Conservation (phyloP, 2,329 filamentous ascomycete species). For the Colletotrichum chlorophyti region DNA sequence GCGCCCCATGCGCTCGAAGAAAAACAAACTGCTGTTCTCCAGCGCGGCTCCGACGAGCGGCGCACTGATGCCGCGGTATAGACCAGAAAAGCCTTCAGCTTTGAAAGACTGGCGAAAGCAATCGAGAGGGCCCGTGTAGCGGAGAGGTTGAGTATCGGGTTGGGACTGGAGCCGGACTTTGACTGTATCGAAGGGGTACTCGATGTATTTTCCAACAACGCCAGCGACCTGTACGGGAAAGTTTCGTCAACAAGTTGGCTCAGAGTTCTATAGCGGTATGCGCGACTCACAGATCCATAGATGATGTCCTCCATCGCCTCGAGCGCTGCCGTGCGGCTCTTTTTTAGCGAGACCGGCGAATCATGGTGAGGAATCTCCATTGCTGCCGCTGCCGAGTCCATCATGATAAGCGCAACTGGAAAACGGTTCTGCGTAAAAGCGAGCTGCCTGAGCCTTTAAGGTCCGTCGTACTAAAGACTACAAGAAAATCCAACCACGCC, state of each 20-base stretch:
- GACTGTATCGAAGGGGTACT: constrained; percentile 98
- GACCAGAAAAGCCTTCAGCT: constrained; percentile 77
- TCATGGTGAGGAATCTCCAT: constrained; percentile 30
- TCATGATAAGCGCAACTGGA: constrained; percentile 6
- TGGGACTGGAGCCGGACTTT: constrained; percentile 98
- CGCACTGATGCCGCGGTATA: constrained; percentile 93
- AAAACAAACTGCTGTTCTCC: constrained; percentile 91
- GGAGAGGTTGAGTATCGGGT: constrained; percentile 80
- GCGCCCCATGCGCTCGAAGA: constrained; percentile 82
- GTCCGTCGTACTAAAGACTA: neutral
- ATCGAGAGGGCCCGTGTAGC: constrained; percentile 86
- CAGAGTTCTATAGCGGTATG: neutral
- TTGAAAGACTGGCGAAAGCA: constrained; percentile 89
- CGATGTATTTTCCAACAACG: constrained; percentile 91
- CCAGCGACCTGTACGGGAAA: constrained; percentile 71
- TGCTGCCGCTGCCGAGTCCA: constrained; percentile 24
- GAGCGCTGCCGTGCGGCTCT: constrained; percentile 46
- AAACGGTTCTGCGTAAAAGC: neutral
- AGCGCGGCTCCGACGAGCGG: constrained; percentile 89
- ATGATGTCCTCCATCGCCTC: constrained; percentile 86
- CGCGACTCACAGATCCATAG: constrained; percentile 80
- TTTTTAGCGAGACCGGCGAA: constrained; percentile 22
- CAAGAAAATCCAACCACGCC: neutral
- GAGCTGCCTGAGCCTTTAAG: constrained; percentile 7
- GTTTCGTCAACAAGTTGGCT: neutral